Conservation (phyloP, 352 stramenopile genomes). For the Phytopythium ostracodes region DNA sequence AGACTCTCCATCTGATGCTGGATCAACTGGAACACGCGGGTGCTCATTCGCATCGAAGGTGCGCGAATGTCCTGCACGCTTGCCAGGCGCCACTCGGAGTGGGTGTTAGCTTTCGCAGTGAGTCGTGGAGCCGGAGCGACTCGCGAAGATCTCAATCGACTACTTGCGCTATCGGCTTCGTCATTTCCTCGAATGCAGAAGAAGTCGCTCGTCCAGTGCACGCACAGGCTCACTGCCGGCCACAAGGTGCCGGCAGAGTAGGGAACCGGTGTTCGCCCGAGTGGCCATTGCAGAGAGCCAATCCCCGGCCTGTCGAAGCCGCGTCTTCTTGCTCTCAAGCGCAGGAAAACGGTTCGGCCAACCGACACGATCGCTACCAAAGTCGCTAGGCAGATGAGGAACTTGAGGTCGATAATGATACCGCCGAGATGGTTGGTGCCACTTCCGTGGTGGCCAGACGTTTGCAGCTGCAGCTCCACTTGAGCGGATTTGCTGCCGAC, state of each 20-base stretch:
- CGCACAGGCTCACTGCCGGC: slow-evolving; percentile 6
- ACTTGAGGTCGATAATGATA: slow-evolving; percentile 29
- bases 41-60: neutral
- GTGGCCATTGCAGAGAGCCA: neutral
- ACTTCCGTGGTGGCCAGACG: slow-evolving; percentile 9
- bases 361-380: neutral
- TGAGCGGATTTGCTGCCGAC: neutral
- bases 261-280: slow-evolving; percentile 8
- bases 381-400: slow-evolving; percentile 17
- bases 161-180: too few species aligned
- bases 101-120: too few species aligned
- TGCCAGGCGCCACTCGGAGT: too few species aligned
- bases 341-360: neutral
- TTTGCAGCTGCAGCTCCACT: slow-evolving; percentile 3
- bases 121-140: too few species aligned
- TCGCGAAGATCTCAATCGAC: too few species aligned
- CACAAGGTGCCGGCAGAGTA: slow-evolving; percentile 12
- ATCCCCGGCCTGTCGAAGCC: neutral
- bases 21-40: slow-evolving; percentile 14
- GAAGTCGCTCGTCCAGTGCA: slow-evolving; percentile 15
- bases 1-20: slow-evolving; percentile 27
- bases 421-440: slow-evolving; percentile 20
- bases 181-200: slow-evolving; percentile 9
- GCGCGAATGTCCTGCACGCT: too few species aligned
- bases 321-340: neutral